These are phyloP conservation scores for Populus nigra DNA, from an alignment of 345 rosid species.

Conservation along the genomic window DNA sequence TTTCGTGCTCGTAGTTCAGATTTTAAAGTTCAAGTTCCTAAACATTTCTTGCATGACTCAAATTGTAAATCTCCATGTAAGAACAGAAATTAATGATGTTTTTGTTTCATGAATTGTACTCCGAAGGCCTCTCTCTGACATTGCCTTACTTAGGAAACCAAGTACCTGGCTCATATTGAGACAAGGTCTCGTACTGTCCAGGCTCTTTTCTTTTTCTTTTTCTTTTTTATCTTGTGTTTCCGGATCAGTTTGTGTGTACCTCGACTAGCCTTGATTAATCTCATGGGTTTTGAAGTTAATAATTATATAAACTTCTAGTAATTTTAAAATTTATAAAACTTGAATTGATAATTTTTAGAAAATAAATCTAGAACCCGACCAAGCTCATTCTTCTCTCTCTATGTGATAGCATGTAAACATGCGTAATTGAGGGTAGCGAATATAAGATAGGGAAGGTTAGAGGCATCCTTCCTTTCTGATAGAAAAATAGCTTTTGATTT, in stretches of 20 bases:
- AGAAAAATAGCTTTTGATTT: background rate
- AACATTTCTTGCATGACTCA: background rate
- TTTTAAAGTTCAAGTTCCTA: background rate
- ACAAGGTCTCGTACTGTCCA: background rate
- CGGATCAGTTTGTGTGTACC: no score
- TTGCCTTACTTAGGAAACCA: background rate
- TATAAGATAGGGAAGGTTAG: background rate
- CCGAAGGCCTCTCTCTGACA: background rate
- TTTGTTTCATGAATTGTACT: background rate
- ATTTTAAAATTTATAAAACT: accelerated
- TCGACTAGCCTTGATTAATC: no score
- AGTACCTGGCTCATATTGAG: no score
- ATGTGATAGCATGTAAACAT: background rate
- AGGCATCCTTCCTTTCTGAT: background rate
- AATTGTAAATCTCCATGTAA: background rate
- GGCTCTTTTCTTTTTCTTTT: background rate
- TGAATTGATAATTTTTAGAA: no score
- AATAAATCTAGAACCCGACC: no score
- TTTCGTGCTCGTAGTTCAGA: background rate
- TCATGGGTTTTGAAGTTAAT: no score
- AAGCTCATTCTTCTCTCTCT: background rate
- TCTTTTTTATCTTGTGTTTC: no score
- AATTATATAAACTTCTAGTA: accelerated
- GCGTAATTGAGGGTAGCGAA: background rate
- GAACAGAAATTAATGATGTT: background rate